Evolutionary conservation across 371 early-diverging fungal species (phyloP), one percentile per base, ranked within the genome.

Genomic region (Rhizopus delemar): DNA sequence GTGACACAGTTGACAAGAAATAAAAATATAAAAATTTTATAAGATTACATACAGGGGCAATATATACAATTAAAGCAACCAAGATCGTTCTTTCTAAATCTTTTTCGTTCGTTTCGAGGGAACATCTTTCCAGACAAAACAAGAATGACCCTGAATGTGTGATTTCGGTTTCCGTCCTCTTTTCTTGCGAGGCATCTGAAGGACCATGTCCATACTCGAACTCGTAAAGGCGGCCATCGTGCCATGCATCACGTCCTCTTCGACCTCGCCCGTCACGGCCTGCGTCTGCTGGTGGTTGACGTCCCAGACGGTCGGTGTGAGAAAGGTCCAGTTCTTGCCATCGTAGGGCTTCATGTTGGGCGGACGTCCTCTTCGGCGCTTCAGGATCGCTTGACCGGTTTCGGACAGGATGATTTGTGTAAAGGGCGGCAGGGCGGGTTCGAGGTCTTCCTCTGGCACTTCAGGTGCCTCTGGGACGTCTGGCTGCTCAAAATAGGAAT

Each of bases 121-220:
- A 13, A 66, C 58, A 51, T 66, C 66, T 59, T 70, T 73, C 75
- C 77, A 77, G 8, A 77, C 77, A 71, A 80, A 80, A 46, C 80
- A 80, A 16, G 80, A 76, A 57, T 80, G 77, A 11, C 80, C 80
- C 32, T 56, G 72, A 45, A 80, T 70, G 41, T 76, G 80, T 2
- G 69, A 73, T 41, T 80, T 80, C 9, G 80, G 75, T 57, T 80
- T 80, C 15, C 80, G 54, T 1, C 80, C 80, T 49, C 80, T 62
- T 45, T 80, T 80, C 51, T 77, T 77, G 13, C 65, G 69, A 15
- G 79, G 76, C 66, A 72, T 70, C 31, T 65, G 69, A 22, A 75
- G 46, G 0, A 74, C 68, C 36, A 67, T 67, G 16, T 79, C 74
- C 76, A 75, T 74, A 41, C 56, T 67, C 7, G 73, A 67, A 52